Evolutionary conservation across 2,329 filamentous ascomycete genomes (phyloP), one percentile per base, ranked within the genome.

Genomic region (Lizonia empirigonia): DNA sequence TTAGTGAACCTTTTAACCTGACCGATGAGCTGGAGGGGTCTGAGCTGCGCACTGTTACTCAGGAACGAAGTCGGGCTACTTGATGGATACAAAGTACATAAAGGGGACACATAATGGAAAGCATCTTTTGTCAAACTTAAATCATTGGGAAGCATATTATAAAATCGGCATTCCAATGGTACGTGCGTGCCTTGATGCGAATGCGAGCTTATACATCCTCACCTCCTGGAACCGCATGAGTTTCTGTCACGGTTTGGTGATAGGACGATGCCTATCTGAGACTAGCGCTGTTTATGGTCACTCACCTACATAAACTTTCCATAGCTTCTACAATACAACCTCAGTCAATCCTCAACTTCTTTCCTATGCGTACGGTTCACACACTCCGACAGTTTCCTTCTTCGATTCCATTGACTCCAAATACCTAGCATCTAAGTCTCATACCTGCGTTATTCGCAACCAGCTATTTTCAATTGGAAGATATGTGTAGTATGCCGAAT

Each of bases 11-110:
- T 2, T 77, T 79, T 2, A 75, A 76, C 44, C 78, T 0, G 80
- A 82, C 58, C 75, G 79, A 82, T 83, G 80, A 82, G 80, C 1
- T 83, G 80, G 80, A 82, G 82, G 76, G 60, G 82, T 5, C 71
- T 83, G 8, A 80, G 80, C 2, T 77, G 76, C 56, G 80, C 77
- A 0, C 62, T 79, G 23, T 78, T 78, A 7, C 71, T 82, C 10
- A 75, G 77, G 0, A 77, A 80, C 37, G 78, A 81, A 53, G 64
- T 81, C 16, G 74, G 78, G 1, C 68, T 81, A 22, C 75, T 79
- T 50, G 72, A 78, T 27, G 68, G 74, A 24, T 33, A 32, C 18
- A 30, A 12, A 33, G 39, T 7, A 32, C 27, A 76, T 77, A 26
- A 72, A 38, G 36, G 7, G 27, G 36, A 18, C 36, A 38, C 22